Evolutionary conservation across 139 green algal species (phyloP), one percentile per base, ranked within the genome.

Genomic region (Haematococcus lacustris): DNA sequence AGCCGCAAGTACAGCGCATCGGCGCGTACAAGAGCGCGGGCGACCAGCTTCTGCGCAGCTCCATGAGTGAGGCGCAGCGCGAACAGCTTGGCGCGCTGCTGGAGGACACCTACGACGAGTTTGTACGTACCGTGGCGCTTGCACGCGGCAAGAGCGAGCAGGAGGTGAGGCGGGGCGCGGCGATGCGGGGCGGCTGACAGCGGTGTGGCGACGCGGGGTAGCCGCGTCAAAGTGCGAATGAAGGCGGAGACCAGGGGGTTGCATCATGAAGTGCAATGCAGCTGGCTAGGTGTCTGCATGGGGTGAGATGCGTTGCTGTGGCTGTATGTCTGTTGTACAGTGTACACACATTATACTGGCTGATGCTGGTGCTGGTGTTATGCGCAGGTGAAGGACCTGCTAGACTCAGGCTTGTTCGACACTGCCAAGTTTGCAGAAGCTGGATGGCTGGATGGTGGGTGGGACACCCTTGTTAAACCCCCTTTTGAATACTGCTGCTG

Each of bases 1-100:
- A 79, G 68, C 92, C 92, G 28, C 88, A 98, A 79, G 84, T 98
- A 47, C 75, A 92, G 71, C 83, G 94, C 50, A 97, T 98, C 51
- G 94, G 91, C 26, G 83, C 82, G 34, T 96, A 92, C 82, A 95
- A 95, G 85, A 85, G 70, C 23, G 86, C 86, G 60, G 94, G 94
- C 4, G 94, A 98, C 77, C 94, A 98, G 87, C 82, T 98, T 71
- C 78, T 96, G 79, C 83, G 94, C 2, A 78, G 68, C 2, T 86
- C 92, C 77, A 98, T 98, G 93, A 79, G 68, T 13, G 79, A 87
- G 32, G 73, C 83, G 38, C 92, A 96, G 81, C 76, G 80, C 2
- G 88, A 96, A 81, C 83, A 88, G 79, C 67, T 74, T 41, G 32
- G 69, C 64, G 62, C 34, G 43, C n/a, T 50, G 33, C 80, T 98